Percentiles rank a stretch among this genome's conserved stretches.
These are phyloP conservation scores for Pleurostoma richardsiae DNA, from an alignment of 2,329 filamentous ascomycete genomes.

Conservation along the genomic window DNA sequence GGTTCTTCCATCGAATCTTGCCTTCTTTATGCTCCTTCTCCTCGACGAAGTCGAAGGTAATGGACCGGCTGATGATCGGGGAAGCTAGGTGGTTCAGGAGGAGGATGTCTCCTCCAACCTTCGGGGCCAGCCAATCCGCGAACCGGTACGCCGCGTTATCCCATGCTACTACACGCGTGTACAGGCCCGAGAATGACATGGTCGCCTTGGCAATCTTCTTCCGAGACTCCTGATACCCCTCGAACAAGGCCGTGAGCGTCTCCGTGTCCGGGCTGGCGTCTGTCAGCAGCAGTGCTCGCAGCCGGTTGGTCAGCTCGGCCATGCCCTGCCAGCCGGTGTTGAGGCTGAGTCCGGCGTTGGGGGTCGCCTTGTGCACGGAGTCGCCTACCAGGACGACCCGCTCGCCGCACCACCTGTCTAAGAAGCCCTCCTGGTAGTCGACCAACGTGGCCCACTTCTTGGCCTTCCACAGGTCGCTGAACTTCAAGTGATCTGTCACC, in stretches of 20 bases:
- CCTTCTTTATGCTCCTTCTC: slow-evolving; percentile 6
- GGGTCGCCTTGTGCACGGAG: slow-evolving; percentile 15
- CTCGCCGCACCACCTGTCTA: slow-evolving; percentile 10
- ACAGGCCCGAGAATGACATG: slow-evolving; percentile 3
- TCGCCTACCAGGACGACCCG: slow-evolving; percentile 15
- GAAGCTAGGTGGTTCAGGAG: slow-evolving; percentile 5
- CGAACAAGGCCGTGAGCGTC: slow-evolving; percentile 8
- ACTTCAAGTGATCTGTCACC: slow-evolving; percentile 6
- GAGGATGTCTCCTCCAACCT: slow-evolving; percentile 7
- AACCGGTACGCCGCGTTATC: slow-evolving; percentile 9
- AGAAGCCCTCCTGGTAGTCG: slow-evolving; percentile 12
- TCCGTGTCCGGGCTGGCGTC: slow-evolving; percentile 4
- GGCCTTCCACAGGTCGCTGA: slow-evolving; percentile 9
- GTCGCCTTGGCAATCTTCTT: slow-evolving; percentile 8
- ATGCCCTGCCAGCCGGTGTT: slow-evolving; percentile 15
- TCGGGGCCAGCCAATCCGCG: slow-evolving; percentile 7
- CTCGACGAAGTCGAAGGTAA: slow-evolving; percentile 5
- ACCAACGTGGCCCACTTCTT: slow-evolving; percentile 6
- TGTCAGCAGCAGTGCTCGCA: slow-evolving; percentile 5
- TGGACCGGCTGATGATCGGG: slow-evolving; percentile 7
- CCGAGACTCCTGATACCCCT: slow-evolving; percentile 10
- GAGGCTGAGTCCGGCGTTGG: slow-evolving; percentile 12
- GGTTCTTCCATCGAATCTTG: slow-evolving; percentile 5
- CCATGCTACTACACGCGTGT: slow-evolving; percentile 11
- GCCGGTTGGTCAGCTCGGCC: slow-evolving; percentile 10